Evolutionary conservation across 805 yeast species (phyloP).

Genomic region (Brettanomyces nanus): DNA sequence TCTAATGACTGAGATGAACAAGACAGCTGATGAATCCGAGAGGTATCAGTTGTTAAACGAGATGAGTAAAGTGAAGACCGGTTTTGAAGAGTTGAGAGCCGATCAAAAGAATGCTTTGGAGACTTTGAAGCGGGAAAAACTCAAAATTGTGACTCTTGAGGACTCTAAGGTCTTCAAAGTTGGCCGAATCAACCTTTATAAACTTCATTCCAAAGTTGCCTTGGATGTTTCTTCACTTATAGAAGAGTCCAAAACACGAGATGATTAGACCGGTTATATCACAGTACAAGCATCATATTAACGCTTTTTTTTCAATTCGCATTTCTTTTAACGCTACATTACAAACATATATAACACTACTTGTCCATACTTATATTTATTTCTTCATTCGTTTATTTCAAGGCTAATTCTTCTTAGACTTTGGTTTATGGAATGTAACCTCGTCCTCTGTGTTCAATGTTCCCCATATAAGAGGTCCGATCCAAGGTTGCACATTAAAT

Average conservation of each 20-base stretch:
- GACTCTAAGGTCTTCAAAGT: background rate
- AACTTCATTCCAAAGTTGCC: background rate
- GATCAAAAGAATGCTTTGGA: background rate
- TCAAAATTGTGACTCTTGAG: too few relatives aligned
- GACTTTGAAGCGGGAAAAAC: background rate
- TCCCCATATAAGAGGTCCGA: constrained; percentile 76
- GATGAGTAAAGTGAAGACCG: background rate
- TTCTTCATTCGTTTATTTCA: too few relatives aligned
- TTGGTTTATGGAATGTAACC: constrained; percentile 12
- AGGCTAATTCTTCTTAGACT: too few relatives aligned
- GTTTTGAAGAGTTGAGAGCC: background rate
- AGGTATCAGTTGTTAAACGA: background rate
- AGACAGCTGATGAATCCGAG: background rate
- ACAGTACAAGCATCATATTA: too few relatives aligned
- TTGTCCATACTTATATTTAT: background rate
- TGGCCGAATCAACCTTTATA: background rate
- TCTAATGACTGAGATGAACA: background rate
- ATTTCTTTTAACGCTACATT: too few relatives aligned
- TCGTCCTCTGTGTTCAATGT: constrained; percentile 28
- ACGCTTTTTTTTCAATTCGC: background rate
- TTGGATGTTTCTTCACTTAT: background rate
- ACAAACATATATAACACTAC: too few relatives aligned
- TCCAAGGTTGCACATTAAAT: constrained; percentile 89
- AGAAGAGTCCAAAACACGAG: too few relatives aligned
- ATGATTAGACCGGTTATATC: too few relatives aligned